Evolutionary conservation across 163 green algal genomes (phyloP).

Genomic region (Chlorella variabilis): DNA sequence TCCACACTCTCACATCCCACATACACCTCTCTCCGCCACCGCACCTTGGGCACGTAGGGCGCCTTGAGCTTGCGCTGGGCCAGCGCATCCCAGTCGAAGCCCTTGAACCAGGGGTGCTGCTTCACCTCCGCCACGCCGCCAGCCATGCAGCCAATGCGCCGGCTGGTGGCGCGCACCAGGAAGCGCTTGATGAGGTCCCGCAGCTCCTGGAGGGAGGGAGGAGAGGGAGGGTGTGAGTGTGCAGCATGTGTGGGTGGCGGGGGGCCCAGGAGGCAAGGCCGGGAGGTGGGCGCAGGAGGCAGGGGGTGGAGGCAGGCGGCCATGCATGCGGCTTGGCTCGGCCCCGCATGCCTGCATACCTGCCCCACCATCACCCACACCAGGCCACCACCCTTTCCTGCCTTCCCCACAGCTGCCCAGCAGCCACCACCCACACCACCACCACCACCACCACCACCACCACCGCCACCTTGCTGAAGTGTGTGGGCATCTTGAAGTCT

Average conservation of each 20-base stretch:
- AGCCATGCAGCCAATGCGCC: slow-evolving; percentile 76
- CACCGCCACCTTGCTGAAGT: slow-evolving; percentile 74
- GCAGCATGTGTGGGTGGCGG: background rate
- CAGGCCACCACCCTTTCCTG: no score
- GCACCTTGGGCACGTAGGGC: slow-evolving; percentile 76
- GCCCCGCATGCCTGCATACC: no score
- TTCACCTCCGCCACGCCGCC: slow-evolving; percentile 83
- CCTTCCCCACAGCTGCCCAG: no score
- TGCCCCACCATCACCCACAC: no score
- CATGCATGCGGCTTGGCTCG: no score
- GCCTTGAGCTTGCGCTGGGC: slow-evolving; percentile 56
- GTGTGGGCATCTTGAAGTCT: slow-evolving; percentile 71
- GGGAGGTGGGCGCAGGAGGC: background rate
- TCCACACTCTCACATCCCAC: background rate
- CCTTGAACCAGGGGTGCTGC: slow-evolving; percentile 90
- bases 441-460: background rate
- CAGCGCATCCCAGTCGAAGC: slow-evolving; percentile 90
- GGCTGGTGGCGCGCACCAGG: slow-evolving; percentile 76
- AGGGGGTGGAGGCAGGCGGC: background rate
- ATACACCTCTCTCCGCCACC: no score
- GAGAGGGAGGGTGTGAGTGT: background rate
- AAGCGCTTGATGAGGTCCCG: slow-evolving; percentile 82
- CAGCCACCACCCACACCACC: background rate
- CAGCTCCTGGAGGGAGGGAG: slow-evolving; percentile 63
- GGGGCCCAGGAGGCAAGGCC: background rate